Conservation (phyloP, 2,329 filamentous ascomycete genomes). For the Aspergillus aculeatinus region DNA sequence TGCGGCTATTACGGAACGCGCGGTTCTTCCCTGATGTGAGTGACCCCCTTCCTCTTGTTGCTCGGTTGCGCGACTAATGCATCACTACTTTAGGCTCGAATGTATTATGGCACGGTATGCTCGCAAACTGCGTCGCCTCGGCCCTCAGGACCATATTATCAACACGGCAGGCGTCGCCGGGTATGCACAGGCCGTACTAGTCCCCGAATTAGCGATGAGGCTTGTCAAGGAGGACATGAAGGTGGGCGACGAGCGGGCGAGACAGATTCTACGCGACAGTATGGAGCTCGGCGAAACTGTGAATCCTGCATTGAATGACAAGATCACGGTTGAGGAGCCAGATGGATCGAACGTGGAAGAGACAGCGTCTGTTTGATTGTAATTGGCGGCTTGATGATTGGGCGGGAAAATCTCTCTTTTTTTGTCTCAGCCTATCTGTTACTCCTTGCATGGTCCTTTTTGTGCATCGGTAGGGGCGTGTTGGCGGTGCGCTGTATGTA, state of each 20-base stretch:
- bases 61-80: conserved; percentile 6
- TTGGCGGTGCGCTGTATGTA: not conserved
- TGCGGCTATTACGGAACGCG: conserved; percentile 83
- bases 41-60: not conserved
- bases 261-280: conserved; percentile 64
- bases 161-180: conserved; percentile 64
- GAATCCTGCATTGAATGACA: conserved; percentile 63
- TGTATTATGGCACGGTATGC: conserved; percentile 63
- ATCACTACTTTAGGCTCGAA: conserved; percentile 42
- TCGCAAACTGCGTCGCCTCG: conserved; percentile 59
- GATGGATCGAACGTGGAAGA: not conserved
- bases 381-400: not conserved
- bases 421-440: too few species aligned
- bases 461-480: too few species aligned
- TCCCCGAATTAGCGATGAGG: conserved; percentile 64
- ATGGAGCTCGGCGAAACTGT: conserved; percentile 66
- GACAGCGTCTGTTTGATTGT: not conserved
- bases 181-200: conserved; percentile 72
- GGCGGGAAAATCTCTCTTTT: not conserved
- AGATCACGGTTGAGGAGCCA: conserved; percentile 38
- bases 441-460: too few species aligned
- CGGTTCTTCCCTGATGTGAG: conserved; percentile 70
- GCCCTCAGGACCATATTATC: conserved; percentile 64
- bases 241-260: conserved; percentile 47
- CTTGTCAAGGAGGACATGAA: conserved; percentile 61